Conservation (phyloP, 1,284 basidiomycete genomes). For the Cryptococcus deneoformans region DNA sequence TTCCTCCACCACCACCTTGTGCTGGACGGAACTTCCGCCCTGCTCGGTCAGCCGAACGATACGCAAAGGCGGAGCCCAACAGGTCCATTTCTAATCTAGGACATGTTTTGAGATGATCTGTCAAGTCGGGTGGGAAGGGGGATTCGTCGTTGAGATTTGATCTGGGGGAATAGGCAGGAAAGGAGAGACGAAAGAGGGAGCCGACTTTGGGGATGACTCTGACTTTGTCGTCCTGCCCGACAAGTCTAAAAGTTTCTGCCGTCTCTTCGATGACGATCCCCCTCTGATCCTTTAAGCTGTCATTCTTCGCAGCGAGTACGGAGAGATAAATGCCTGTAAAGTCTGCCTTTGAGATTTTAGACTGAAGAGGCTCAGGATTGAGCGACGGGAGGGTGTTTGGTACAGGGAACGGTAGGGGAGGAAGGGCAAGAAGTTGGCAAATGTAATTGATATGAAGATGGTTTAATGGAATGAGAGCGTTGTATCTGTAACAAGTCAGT, state of each 20-base stretch:
- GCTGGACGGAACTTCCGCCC: constrained; percentile 50
- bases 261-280: constrained; percentile 54
- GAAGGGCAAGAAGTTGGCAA: constrained; percentile 26
- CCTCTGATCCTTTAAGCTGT: constrained; percentile 35
- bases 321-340: constrained; percentile 48
- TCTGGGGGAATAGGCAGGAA: constrained; percentile 42
- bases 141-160: constrained; percentile 2
- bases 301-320: constrained; percentile 33
- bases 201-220: constrained; percentile 50
- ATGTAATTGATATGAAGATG: constrained; percentile 43
- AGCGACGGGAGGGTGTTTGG: constrained; percentile 22
- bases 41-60: constrained; percentile 49
- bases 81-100: constrained; percentile 48
- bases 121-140: constrained; percentile 9
- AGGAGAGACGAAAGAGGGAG: constrained; percentile 45
- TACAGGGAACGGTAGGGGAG: constrained; percentile 26
- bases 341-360: constrained; percentile 52
- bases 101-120: constrained; percentile 11
- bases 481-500: constrained; percentile 26
- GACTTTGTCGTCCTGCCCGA: constrained; percentile 26
- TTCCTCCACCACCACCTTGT: constrained; percentile 34
- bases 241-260: constrained; percentile 49
- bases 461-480: constrained; percentile 38
- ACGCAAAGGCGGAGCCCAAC: constrained; percentile 48
- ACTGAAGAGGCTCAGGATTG: constrained; percentile 30